These are phyloP conservation scores for Xylariaceae sp. DNA, from an alignment of 2,329 filamentous ascomycete species.

Conservation along the genomic window DNA sequence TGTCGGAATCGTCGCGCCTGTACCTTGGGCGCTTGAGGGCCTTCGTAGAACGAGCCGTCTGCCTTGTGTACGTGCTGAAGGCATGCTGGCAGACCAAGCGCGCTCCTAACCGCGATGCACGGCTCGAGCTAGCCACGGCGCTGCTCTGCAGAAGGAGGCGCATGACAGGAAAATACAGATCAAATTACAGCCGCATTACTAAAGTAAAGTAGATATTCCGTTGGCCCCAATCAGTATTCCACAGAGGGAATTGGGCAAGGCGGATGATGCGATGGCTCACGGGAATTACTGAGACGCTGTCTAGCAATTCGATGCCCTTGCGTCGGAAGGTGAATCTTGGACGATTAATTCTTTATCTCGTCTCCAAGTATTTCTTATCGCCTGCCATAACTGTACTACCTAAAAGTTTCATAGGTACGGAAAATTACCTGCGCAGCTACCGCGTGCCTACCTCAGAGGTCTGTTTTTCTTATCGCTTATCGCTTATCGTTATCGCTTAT, in stretches of 20 bases:
- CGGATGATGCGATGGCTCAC: neutral
- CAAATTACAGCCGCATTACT: slow-evolving; percentile 25
- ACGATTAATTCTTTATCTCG: too few relatives aligned
- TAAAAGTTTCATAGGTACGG: too few relatives aligned
- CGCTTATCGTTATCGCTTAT: neutral
- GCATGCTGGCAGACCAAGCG: slow-evolving; percentile 17
- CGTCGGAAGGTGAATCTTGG: too few relatives aligned
- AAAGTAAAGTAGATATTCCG: too few relatives aligned
- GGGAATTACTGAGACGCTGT: neutral
- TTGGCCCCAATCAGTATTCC: neutral
- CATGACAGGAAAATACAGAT: slow-evolving; percentile 24
- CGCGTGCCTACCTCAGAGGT: too few relatives aligned
- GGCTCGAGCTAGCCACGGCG: slow-evolving; percentile 25
- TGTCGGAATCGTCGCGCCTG: too few relatives aligned
- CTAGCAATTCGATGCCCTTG: too few relatives aligned
- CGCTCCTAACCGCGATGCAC: slow-evolving; percentile 1
- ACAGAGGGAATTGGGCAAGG: neutral
- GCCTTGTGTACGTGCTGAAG: slow-evolving; percentile 23
- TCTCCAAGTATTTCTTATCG: neutral
- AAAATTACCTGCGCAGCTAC: too few relatives aligned
- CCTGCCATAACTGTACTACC: too few relatives aligned
- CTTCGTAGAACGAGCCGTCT: slow-evolving; percentile 1
- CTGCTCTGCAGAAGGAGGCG: slow-evolving; percentile 24
- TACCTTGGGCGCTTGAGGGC: too few relatives aligned
- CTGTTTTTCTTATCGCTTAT: neutral